These are phyloP conservation scores for Neurospora tetrasperma DNA, from an alignment of 495 filamentous ascomycete species.

Conservation along the genomic window DNA sequence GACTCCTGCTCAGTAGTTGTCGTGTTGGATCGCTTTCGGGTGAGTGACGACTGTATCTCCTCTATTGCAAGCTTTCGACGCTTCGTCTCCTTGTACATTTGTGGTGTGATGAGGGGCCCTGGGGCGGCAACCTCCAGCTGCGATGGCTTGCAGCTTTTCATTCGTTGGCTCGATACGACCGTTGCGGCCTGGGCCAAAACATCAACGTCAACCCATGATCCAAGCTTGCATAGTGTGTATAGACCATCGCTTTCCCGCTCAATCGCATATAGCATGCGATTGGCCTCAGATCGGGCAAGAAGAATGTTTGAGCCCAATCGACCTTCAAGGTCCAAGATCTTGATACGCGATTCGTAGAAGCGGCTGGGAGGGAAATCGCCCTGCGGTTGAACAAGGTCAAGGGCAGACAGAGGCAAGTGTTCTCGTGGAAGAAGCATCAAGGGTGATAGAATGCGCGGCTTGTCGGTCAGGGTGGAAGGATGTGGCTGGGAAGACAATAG, in stretches of 20 bases:
- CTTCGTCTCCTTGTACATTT: slow-evolving; percentile 34
- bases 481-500: slow-evolving; percentile 37
- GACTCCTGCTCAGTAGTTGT: slow-evolving; percentile 28
- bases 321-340: slow-evolving; percentile 49
- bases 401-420: slow-evolving; percentile 46
- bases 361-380: slow-evolving; percentile 41
- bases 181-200: slow-evolving; percentile 34
- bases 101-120: slow-evolving; percentile 23
- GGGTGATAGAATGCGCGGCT: slow-evolving; percentile 49
- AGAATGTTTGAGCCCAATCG: slow-evolving; percentile 49
- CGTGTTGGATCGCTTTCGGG: slow-evolving; percentile 17
- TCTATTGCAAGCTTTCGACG: slow-evolving; percentile 43
- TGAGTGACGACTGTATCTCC: slow-evolving; percentile 31
- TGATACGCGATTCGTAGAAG: slow-evolving; percentile 50
- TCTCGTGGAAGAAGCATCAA: slow-evolving; percentile 52
- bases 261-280: slow-evolving; percentile 54
- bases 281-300: slow-evolving; percentile 50
- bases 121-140: slow-evolving; percentile 4
- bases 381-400: slow-evolving; percentile 45
- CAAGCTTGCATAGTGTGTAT: slow-evolving; percentile 64
- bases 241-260: slow-evolving; percentile 58
- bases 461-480: slow-evolving; percentile 44
- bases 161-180: slow-evolving; percentile 24
- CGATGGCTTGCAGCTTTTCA: slow-evolving; percentile 5
- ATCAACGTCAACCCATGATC: slow-evolving; percentile 49